phyloP scores from a whole-genome alignment of 108 stramenopile genomes.

The Fragilariopsis cylindrus region DNA sequence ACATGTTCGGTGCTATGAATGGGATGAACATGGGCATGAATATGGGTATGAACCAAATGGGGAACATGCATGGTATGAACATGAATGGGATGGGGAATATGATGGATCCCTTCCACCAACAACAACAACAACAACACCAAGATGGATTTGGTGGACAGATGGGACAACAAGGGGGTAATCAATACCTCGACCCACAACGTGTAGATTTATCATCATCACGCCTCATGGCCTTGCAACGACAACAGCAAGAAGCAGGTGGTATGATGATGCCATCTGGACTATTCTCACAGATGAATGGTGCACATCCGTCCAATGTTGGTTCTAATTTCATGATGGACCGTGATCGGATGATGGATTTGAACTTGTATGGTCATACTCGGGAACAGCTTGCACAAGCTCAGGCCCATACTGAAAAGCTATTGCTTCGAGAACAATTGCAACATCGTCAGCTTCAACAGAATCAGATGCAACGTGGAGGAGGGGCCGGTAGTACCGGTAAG shows the following conservation, averaged over 20 bases:
- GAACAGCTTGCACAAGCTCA: slow-evolving; percentile 11
- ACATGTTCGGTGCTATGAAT: slow-evolving; percentile 13
- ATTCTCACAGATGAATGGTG: slow-evolving; percentile 1
- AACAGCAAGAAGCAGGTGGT: slow-evolving; percentile 14
- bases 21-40: slow-evolving; percentile 12
- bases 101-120: slow-evolving; percentile 13
- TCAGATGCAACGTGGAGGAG: slow-evolving; percentile 4
- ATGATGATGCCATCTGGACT: slow-evolving; percentile 16
- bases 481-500: slow-evolving; percentile 25
- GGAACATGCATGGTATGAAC: not conserved
- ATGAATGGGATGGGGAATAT: slow-evolving; percentile 6
- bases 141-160: slow-evolving; percentile 4
- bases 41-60: slow-evolving; percentile 21
- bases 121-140: slow-evolving; percentile 18
- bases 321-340: slow-evolving; percentile 11
- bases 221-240: slow-evolving; percentile 17
- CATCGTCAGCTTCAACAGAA: slow-evolving; percentile 13
- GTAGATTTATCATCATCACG: slow-evolving; percentile 25
- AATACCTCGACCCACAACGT: slow-evolving; percentile 19
- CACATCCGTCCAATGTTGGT: slow-evolving; percentile 10
- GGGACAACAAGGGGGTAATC: not conserved
- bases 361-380: slow-evolving; percentile 13
- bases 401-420: slow-evolving; percentile 18
- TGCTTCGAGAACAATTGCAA: slow-evolving; percentile 16
- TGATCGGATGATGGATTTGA: slow-evolving; percentile 8